Percentiles rank a stretch among this genome's conserved stretches.
Evolutionary conservation across 2,329 filamentous ascomycete genomes (phyloP).

Genomic region (Thielaviopsis punctulata): DNA sequence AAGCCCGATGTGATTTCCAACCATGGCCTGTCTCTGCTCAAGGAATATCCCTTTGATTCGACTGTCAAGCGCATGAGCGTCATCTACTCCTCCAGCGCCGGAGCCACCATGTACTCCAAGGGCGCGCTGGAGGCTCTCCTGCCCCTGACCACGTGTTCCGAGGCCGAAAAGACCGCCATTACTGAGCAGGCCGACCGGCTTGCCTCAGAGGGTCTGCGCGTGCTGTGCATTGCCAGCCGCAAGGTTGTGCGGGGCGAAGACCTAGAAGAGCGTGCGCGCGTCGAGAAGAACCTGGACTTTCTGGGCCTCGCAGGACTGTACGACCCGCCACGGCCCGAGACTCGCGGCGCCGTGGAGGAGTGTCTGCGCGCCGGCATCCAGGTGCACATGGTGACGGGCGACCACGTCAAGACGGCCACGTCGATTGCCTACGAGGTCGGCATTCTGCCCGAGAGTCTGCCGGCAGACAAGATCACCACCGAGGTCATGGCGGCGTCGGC

Average conservation of each 20-base stretch:
- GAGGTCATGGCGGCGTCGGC: slow-evolving; percentile 44
- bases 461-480: slow-evolving; percentile 22
- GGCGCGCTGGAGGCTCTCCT: slow-evolving; percentile 41
- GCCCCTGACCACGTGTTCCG: slow-evolving; percentile 30
- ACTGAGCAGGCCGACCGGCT: slow-evolving; percentile 35
- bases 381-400: slow-evolving; percentile 54
- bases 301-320: slow-evolving; percentile 57
- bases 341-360: slow-evolving; percentile 39
- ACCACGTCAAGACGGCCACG: slow-evolving; percentile 50
- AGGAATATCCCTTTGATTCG: slow-evolving; percentile 58
- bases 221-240: slow-evolving; percentile 47
- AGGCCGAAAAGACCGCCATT: slow-evolving; percentile 29
- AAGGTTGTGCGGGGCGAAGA: slow-evolving; percentile 21
- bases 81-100: slow-evolving; percentile 31
- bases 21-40: slow-evolving; percentile 30
- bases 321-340: slow-evolving; percentile 53
- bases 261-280: slow-evolving; percentile 30
- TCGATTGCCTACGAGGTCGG: slow-evolving; percentile 49
- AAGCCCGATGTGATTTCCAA: slow-evolving; percentile 24
- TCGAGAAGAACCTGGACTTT: slow-evolving; percentile 42
- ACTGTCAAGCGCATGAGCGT: slow-evolving; percentile 61
- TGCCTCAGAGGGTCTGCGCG: slow-evolving; percentile 46
- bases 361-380: slow-evolving; percentile 45
- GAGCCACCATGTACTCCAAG: slow-evolving; percentile 34
- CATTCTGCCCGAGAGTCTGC: slow-evolving; percentile 30